Evolutionary conservation across 176 grass and related monocot species (phyloP).

Genomic region (Aechmea fasciata): DNA sequence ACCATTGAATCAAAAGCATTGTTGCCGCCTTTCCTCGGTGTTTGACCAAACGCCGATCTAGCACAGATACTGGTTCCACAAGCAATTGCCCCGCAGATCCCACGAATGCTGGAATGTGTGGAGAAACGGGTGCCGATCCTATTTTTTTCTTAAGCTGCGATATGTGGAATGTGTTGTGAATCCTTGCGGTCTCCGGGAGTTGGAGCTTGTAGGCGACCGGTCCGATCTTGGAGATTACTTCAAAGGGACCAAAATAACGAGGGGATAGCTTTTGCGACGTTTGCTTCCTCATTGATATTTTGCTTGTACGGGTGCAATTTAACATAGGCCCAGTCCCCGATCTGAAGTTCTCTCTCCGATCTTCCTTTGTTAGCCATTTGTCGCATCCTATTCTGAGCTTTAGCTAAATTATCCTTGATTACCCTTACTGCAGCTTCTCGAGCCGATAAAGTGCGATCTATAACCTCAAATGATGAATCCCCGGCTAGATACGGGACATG

Average conservation of each 20-base stretch:
- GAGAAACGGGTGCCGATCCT: background rate
- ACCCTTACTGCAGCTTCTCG: background rate
- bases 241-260: background rate
- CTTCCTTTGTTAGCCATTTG: background rate
- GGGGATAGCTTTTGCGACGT: background rate
- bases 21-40: too few relatives aligned
- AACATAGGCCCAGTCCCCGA: slow-evolving; percentile 1
- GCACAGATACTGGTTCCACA: too few relatives aligned
- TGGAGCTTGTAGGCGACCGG: background rate
- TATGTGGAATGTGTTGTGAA: slow-evolving; percentile 3
- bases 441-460: background rate
- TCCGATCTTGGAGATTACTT: background rate
- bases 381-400: background rate
- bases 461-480: background rate
- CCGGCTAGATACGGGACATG: too few relatives aligned
- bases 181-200: background rate
- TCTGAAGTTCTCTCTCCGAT: background rate
- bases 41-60: too few relatives aligned
- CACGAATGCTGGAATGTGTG: too few relatives aligned
- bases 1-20: too few relatives aligned
- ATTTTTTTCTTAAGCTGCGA: slow-evolving; percentile 5
- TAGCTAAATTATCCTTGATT: background rate
- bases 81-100: too few relatives aligned
- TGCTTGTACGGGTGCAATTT: slow-evolving; percentile 1
- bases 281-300: background rate